These are phyloP conservation scores for Didymellaceae sp. DNA, from an alignment of 2,329 filamentous ascomycete species.

Conservation along the genomic window DNA sequence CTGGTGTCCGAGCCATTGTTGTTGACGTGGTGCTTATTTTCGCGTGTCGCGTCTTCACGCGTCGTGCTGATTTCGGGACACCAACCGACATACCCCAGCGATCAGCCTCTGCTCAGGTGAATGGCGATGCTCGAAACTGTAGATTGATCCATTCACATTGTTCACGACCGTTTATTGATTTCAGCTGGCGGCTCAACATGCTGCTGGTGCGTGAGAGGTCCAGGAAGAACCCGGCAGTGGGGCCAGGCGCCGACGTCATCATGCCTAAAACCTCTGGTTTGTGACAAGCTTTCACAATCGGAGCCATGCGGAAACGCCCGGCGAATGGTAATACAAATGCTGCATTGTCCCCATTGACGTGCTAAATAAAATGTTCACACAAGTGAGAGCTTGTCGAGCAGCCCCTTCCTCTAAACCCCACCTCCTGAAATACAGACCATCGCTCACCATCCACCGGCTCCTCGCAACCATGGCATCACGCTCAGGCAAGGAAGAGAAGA, in stretches of 20 bases:
- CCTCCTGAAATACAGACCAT: neutral
- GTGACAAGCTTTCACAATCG: neutral
- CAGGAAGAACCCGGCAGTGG: conserved; percentile 3
- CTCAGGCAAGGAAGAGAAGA: conserved; percentile 36
- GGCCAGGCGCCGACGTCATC: conserved; percentile 19
- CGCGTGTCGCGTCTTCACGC: no score
- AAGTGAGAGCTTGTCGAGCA: neutral
- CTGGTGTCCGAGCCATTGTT: neutral
- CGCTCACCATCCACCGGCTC: neutral
- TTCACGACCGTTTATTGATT: no score
- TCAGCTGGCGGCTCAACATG: no score
- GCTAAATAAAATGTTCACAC: conserved; percentile 4
- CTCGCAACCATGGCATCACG: conserved; percentile 20
- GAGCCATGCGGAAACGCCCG: conserved; percentile 4
- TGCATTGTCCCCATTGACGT: neutral
- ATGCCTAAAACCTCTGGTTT: neutral
- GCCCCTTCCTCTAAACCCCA: neutral
- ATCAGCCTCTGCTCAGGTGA: no score
- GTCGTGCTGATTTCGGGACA: no score
- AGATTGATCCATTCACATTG: no score
- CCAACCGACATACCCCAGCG: no score
- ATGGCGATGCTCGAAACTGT: no score
- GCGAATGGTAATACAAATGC: neutral
- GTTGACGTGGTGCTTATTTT: neutral
- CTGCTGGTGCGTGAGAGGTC: neutral